A percentile compares a stretch with the other conserved stretches of the same genome.
Evolutionary conservation across 768 basidiomycete genomes (phyloP).

Genomic region (Ramaria sp.): DNA sequence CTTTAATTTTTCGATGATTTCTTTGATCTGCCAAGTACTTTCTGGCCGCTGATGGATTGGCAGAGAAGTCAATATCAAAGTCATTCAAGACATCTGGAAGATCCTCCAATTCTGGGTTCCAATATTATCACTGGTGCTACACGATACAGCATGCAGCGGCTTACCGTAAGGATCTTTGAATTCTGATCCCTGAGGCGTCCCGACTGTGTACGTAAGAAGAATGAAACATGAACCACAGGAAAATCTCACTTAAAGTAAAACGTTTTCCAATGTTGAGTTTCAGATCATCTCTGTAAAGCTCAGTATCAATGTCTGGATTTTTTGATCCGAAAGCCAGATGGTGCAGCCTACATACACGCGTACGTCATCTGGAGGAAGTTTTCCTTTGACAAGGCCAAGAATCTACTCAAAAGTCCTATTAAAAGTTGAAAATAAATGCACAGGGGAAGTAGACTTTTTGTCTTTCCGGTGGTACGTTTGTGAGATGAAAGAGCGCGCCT

Average conservation of each 20-base stretch:
- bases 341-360: slow-evolving; percentile 34
- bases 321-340: slow-evolving; percentile 7
- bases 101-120: slow-evolving; percentile 41
- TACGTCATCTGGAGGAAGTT: slow-evolving; percentile 64
- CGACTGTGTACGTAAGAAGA: slow-evolving; percentile 27
- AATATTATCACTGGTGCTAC: neutral
- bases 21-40: slow-evolving; percentile 64
- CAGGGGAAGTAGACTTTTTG: slow-evolving; percentile 41
- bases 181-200: slow-evolving; percentile 78
- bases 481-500: slow-evolving; percentile 49
- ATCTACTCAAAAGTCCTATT: slow-evolving; percentile 23
- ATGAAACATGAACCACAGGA: neutral
- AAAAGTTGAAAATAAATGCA: neutral
- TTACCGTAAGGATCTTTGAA: slow-evolving; percentile 68
- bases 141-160: neutral
- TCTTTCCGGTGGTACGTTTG: slow-evolving; percentile 69
- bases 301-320: neutral
- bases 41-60: slow-evolving; percentile 43
- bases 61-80: slow-evolving; percentile 70
- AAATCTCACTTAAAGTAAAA: slow-evolving; percentile 44
- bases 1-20: slow-evolving; percentile 72
- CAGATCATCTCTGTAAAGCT: slow-evolving; percentile 39
- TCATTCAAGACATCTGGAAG: slow-evolving; percentile 71
- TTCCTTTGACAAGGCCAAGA: slow-evolving; percentile 74
- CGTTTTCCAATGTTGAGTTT: slow-evolving; percentile 51